These are phyloP conservation scores for Endotrypanum monterogeii DNA, from an alignment of 208 protist species.

Conservation along the genomic window DNA sequence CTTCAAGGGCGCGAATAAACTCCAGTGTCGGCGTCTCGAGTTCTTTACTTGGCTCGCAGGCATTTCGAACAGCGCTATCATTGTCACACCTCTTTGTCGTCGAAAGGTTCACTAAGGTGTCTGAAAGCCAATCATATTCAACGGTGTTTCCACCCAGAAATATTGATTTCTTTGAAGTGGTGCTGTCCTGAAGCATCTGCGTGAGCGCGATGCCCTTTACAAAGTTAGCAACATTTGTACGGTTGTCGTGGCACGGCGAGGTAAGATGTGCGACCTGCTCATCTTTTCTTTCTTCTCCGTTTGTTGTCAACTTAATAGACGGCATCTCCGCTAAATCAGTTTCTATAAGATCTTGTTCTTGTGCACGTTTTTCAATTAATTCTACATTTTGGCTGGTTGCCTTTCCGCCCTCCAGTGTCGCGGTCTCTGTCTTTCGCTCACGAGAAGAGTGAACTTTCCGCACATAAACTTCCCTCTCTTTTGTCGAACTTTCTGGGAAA, in stretches of 20 bases:
- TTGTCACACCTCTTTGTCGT: too few relatives aligned
- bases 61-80: not conserved
- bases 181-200: not conserved
- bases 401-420: not conserved
- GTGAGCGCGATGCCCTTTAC: conserved; percentile 1
- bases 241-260: not conserved
- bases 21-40: not conserved
- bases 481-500: conserved; percentile 10
- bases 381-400: not conserved
- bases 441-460: not conserved
- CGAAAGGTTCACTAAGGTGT: not conserved
- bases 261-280: not conserved
- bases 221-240: not conserved
- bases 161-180: too few relatives aligned
- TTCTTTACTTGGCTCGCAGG: not conserved
- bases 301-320: not conserved
- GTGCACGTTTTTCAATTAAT: not conserved
- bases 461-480: not conserved
- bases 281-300: not conserved
- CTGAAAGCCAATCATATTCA: conserved; percentile 14
- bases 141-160: not conserved
- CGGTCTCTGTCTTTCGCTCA: conserved; percentile 7
- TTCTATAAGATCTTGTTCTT: not conserved
- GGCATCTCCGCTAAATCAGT: not conserved
- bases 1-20: conserved; percentile 22